Conservation (phyloP, 2,329 filamentous ascomycete genomes). For the Sporothrix protearum region DNA sequence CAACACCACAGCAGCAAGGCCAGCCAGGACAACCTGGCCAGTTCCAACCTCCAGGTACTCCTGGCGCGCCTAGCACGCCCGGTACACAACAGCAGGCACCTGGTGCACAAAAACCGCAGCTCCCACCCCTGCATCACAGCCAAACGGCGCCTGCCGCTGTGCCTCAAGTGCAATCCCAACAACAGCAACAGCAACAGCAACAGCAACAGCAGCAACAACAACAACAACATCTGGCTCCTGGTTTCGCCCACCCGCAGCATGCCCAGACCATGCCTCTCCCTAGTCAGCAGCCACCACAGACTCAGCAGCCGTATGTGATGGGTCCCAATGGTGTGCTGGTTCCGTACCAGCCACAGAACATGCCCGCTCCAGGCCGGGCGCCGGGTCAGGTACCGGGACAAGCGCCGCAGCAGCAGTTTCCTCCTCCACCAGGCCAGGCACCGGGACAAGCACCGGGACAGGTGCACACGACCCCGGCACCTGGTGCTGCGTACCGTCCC, state of each 20-base stretch:
- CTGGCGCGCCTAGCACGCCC: background rate
- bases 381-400: constrained; percentile 6
- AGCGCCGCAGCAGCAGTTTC: constrained; percentile 1
- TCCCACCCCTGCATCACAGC: constrained; percentile 6
- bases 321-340: background rate
- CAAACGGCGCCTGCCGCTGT: background rate
- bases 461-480: background rate
- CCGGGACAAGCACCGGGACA: background rate
- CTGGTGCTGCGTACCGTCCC: background rate
- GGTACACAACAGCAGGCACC: background rate
- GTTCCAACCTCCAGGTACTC: background rate
- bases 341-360: background rate
- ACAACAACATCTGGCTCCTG: background rate
- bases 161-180: background rate
- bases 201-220: constrained; percentile 20
- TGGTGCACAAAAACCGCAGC: background rate
- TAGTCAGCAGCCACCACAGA: background rate
- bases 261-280: constrained; percentile 13
- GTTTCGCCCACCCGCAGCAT: constrained; percentile 14
- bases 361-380: no score
- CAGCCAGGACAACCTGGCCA: constrained; percentile 8
- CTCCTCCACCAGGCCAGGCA: background rate
- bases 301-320: background rate
- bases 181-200: constrained; percentile 20
- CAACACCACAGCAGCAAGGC: background rate